Evolutionary conservation across 768 basidiomycete genomes (phyloP), one percentile per base, ranked within the genome.

Genomic region (Boletellus ananiceps): DNA sequence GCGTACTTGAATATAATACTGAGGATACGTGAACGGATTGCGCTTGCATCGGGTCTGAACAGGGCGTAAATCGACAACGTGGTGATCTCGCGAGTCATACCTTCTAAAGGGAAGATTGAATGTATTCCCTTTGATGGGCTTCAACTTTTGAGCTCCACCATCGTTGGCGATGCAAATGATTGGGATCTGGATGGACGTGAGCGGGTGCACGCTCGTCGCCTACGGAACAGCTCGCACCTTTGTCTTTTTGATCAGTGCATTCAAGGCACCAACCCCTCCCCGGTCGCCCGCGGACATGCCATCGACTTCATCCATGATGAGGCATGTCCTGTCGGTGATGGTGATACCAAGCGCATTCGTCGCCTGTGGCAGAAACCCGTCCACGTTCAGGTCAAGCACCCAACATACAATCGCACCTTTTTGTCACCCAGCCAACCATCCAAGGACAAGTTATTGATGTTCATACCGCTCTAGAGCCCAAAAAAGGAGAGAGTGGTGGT

Each of bases 281-380:
- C 96, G 79, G 68, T 99, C 96, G 15, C 96, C 96, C 3, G 90
- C 89, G 5, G 93, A 95, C 94, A 98, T 99, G 1, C 96, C 96
- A 57, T 99, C 96, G 2, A 98, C 95, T 65, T 99, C 96, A 61
- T 99, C 96, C 95, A 99, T 97, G 64, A 99, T 98, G 39, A 99
- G 73, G 56, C 93, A 91, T 0, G 88, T 81, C 64, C 76, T 81
- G 58, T 88, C 80, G 0, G 88, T 93, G 55, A 97, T 83, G 14
- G 72, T 62, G 2, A 94, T 74, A 2, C 88, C 93, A 2, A 80
- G 70, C 1, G 81, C 79, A 53, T 88, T 90, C 8, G 80, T 82
- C 18, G 69, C 68, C 83, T 80, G 49, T 32, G 18, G 6, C 19
- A n/a, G 3, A 34, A 13, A 13, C 13, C 8, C 8, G 6, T 56